Percentiles rank a stretch among this genome's conserved stretches.
These are phyloP conservation scores for Paraconiothyrium brasiliense DNA, from an alignment of 2,329 filamentous ascomycete species.

Conservation along the genomic window DNA sequence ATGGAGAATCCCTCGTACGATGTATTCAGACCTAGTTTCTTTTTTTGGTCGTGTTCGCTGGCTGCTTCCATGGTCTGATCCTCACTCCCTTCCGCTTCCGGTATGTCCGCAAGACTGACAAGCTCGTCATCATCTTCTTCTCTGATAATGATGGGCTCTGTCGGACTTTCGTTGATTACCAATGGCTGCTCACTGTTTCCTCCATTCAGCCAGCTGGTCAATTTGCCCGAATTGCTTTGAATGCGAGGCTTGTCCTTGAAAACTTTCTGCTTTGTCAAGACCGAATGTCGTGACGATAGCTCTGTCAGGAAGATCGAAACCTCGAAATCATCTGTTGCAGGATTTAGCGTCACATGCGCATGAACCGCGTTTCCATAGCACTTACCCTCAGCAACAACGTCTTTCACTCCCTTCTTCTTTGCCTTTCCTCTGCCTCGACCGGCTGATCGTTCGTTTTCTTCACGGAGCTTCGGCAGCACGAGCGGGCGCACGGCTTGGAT, in stretches of 20 bases:
- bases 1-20: constrained; percentile 96
- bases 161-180: constrained; percentile 54
- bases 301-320: constrained; percentile 94
- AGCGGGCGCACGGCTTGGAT: constrained; percentile 86
- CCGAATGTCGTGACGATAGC: constrained; percentile 81
- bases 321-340: constrained; percentile 83
- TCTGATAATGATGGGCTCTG: constrained; percentile 56
- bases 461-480: constrained; percentile 88
- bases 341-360: neutral
- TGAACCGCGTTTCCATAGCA: constrained; percentile 15
- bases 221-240: constrained; percentile 56
- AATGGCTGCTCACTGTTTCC: constrained; percentile 55
- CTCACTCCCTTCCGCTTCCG: constrained; percentile 51
- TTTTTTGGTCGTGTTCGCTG: constrained; percentile 76
- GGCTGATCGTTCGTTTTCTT: constrained; percentile 77
- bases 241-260: constrained; percentile 60
- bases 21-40: constrained; percentile 86
- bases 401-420: constrained; percentile 88
- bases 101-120: constrained; percentile 65
- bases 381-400: constrained; percentile 82
- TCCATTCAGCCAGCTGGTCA: constrained; percentile 57
- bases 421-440: constrained; percentile 63
- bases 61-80: constrained; percentile 28
- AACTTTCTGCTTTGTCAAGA: constrained; percentile 85
- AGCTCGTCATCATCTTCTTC: constrained; percentile 68